Conservation (phyloP, 768 basidiomycete species). For the Boletus reticuloceps region DNA sequence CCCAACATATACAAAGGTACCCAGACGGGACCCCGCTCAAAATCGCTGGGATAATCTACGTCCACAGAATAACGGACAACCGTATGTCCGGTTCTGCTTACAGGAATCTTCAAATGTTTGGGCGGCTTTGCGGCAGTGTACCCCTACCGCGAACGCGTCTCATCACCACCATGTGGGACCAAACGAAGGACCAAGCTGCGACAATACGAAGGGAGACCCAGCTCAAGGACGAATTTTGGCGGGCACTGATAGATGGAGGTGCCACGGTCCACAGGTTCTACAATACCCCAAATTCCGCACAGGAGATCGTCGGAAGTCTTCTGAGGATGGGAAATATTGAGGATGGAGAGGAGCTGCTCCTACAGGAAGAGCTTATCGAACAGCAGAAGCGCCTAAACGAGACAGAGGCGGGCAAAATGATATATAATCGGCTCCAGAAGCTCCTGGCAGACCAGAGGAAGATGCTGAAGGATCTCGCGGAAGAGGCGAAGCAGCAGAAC, state of each 20-base stretch:
- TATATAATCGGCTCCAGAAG: constrained; percentile 16
- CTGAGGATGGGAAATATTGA: neutral
- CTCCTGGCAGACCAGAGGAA: constrained; percentile 18
- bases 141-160: constrained; percentile 30
- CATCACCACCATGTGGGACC: constrained; percentile 40
- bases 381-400: constrained; percentile 16
- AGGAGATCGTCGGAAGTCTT: neutral
- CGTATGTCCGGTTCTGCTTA: constrained; percentile 31
- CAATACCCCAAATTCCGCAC: neutral
- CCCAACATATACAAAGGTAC: constrained; percentile 4
- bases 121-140: constrained; percentile 33
- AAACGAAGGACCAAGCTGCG: constrained; percentile 10
- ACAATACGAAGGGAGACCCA: constrained; percentile 20
- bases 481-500: constrained; percentile 14
- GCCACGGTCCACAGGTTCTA: neutral
- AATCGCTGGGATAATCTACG: constrained; percentile 33
- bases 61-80: constrained; percentile 35
- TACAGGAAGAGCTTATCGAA: constrained; percentile 20
- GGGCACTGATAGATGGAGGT: neutral
- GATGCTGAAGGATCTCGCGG: constrained; percentile 13
- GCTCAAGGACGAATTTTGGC: constrained; percentile 28
- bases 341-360: neutral
- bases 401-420: constrained; percentile 19
- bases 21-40: constrained; percentile 1
- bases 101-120: constrained; percentile 34